Conservation (phyloP, 257 asterid species). For the Apocynum venetum region DNA sequence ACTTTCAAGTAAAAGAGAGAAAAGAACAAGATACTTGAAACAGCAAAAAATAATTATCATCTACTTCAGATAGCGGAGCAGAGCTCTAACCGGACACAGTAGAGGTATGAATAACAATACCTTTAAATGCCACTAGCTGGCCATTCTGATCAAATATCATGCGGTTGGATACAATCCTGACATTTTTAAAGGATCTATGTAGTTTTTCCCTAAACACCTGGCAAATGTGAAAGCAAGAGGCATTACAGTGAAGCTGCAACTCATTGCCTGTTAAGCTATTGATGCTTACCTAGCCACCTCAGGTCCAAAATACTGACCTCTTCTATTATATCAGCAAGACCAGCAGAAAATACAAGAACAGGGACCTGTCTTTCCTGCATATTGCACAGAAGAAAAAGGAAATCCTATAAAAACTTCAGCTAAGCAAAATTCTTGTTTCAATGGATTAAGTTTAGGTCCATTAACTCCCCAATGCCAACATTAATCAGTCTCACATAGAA, state of each 20-base stretch:
- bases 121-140: slow-evolving; percentile 66
- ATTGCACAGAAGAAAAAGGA: slow-evolving; percentile 18
- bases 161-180: slow-evolving; percentile 77
- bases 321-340: slow-evolving; percentile 93
- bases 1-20: neutral
- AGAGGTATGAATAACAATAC: slow-evolving; percentile 24
- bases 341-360: slow-evolving; percentile 91
- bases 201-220: slow-evolving; percentile 91
- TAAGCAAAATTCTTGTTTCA: neutral
- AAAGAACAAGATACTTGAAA: neutral
- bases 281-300: neutral
- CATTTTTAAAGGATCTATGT: slow-evolving; percentile 75
- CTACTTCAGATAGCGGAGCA: neutral
- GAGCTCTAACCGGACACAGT: neutral
- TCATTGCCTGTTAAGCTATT: neutral
- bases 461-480: neutral
- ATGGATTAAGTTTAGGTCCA: neutral
- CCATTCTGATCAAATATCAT: slow-evolving; percentile 82
- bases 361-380: slow-evolving; percentile 77
- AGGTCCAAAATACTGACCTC: slow-evolving; percentile 54
- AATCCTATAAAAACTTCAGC: neutral
- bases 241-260: slow-evolving; percentile 24
- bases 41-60: neutral
- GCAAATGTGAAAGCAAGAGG: slow-evolving; percentile 22
- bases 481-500: neutral